Evolutionary conservation across 2,329 filamentous ascomycete genomes (phyloP).

Genomic region (Neonectria magnoliae): DNA sequence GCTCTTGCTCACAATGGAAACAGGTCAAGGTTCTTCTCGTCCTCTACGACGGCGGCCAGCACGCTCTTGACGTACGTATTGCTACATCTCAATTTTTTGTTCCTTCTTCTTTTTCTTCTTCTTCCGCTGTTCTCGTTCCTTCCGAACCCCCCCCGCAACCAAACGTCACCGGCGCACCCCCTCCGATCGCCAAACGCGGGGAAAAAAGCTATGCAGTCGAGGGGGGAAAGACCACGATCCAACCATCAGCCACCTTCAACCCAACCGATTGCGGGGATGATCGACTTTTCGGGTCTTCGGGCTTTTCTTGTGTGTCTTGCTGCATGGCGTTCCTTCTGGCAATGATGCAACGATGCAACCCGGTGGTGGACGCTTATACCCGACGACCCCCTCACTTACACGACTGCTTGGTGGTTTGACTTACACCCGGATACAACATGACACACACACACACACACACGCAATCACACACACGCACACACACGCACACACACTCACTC

Average conservation of each 20-base stretch:
- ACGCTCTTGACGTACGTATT: conserved; percentile 80
- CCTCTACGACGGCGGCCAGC: conserved; percentile 90
- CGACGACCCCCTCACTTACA: conserved; percentile 4
- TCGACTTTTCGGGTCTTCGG: conserved; percentile 5
- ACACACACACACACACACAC: background rate
- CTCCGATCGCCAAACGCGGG: conserved; percentile 44
- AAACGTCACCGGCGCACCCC: conserved; percentile 23
- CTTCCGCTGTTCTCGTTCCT: background rate
- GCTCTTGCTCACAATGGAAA: conserved; percentile 35
- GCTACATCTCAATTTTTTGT: conserved; percentile 11
- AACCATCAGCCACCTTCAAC: conserved; percentile 37
- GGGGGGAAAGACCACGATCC: conserved; percentile 6
- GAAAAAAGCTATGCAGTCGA: conserved; percentile 31
- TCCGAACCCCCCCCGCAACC: conserved; percentile 27
- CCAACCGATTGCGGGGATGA: conserved; percentile 35
- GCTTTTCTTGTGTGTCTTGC: background rate
- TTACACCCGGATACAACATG: conserved; percentile 18
- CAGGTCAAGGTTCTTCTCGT: conserved; percentile 96
- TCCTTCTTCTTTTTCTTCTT: conserved; percentile 10
- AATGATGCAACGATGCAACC: conserved; percentile 12
- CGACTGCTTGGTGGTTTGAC: background rate
- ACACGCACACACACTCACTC: background rate
- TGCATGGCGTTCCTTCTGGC: conserved; percentile 3
- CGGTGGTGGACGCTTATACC: background rate
- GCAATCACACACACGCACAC: background rate